A percentile compares a stretch with the other conserved stretches of the same genome.
These are phyloP conservation scores for Pyrenophora graminea DNA, from an alignment of 2,329 filamentous ascomycete species.

Conservation along the genomic window DNA sequence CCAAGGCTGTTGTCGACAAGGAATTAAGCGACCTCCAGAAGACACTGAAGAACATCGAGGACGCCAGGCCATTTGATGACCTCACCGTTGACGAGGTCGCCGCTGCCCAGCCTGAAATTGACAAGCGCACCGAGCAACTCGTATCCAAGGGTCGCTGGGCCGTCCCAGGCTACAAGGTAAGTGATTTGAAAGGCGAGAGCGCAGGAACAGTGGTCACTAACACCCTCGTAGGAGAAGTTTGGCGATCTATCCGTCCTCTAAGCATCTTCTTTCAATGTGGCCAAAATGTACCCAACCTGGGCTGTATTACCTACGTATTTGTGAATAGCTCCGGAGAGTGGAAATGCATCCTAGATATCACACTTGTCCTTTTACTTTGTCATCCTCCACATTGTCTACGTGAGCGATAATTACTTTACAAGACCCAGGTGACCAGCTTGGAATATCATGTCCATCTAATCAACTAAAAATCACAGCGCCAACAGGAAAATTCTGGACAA, in stretches of 20 bases:
- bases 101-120: slow-evolving; percentile 91
- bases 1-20: slow-evolving; percentile 92
- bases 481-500: too few relatives aligned
- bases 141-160: slow-evolving; percentile 98
- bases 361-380: too few relatives aligned
- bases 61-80: slow-evolving; percentile 92
- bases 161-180: slow-evolving; percentile 98
- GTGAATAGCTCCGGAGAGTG: slow-evolving; percentile 44
- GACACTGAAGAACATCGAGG: slow-evolving; percentile 96
- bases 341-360: slow-evolving; percentile 34
- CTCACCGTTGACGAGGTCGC: slow-evolving; percentile 97
- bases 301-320: slow-evolving; percentile 47
- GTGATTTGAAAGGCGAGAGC: slow-evolving; percentile 37
- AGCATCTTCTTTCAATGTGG: slow-evolving; percentile 47
- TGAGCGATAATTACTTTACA: too few relatives aligned
- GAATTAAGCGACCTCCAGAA: slow-evolving; percentile 93
- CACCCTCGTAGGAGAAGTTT: slow-evolving; percentile 83
- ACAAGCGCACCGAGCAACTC: slow-evolving; percentile 92
- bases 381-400: too few relatives aligned
- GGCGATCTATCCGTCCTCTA: slow-evolving; percentile 95
- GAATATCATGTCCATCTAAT: too few relatives aligned
- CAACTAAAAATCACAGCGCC: too few relatives aligned
- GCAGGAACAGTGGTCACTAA: slow-evolving; percentile 50
- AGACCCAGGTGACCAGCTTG: too few relatives aligned
- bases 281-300: slow-evolving; percentile 39